Base-by-base conservation (phyloP, 2,329 filamentous ascomycete genomes). In the Neopestalotiopsis sp. region DNA sequence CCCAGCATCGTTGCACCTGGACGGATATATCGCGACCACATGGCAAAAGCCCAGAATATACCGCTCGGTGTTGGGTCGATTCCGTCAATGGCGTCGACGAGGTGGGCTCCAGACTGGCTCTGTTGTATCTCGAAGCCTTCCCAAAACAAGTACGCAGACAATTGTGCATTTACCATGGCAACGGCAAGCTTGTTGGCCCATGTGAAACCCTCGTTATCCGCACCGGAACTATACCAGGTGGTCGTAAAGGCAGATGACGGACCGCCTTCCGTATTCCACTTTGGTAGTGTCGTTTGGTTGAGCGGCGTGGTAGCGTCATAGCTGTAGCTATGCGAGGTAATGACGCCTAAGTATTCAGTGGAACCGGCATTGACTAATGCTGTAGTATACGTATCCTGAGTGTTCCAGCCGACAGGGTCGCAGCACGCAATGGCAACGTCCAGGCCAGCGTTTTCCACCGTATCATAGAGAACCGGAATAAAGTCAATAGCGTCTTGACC, bases 111-210 rank as follows among this genome's bases (percentile, higher is more conserved):
- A 1, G 74, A 73, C 67, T 77, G 74, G 32, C 73, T 74, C 67
- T 79, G 74, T 61, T 75, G 73, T 4, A 74, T 69, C 59, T 75
- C 70, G 20, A 74, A 71, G 2, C 84, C 84, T 71, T 83, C 80
- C 85, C 84, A 87, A 75, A 85, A 87, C 4, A 87, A 77, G 70
- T 86, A 86, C 1, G 79, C 85, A 6, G 79, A 83, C 5, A 84
- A 78, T 71, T 85, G 83, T 13, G 81, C 79, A 69, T 83, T 81
- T 5, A 83, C 78, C 53, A 87, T 73, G 9, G 79, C 83, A 14
- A 80, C 80, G 69, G 83, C 81, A 45, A 87, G 74, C 68, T 75
- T 78, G 57, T 70, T 74, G 20, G 76, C 76, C 76, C 76, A 78
- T 1, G 75, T 77, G 58, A 76, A 68, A 1, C 76, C 76, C 68